Base-by-base conservation (phyloP, 129 eudicot genomes). In the Kitagawia praeruptora region DNA sequence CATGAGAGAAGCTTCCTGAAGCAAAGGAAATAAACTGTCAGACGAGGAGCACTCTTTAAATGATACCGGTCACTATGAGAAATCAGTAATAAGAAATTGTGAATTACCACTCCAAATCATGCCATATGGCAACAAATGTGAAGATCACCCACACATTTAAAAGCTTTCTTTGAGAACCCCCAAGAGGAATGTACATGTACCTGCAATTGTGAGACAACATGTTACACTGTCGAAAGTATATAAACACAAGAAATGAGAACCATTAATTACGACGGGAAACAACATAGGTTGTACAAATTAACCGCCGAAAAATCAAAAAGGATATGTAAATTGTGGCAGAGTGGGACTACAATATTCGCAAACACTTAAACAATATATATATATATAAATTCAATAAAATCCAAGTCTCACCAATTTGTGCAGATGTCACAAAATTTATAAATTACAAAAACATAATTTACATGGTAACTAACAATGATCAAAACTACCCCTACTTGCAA, bases 1-100 rank as follows among this genome's bases (percentile, higher is more conserved):
- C 99, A 95, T 56, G 97, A 95, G 67, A 95, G 91, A 95, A 95
- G 99, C 80, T 92, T 95, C 99, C 99, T 95, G 87, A 37, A 90
- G 42, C 79, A 77, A 49, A 38, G 81, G 51, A 38, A 76, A 71
- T 70, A 44, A 76, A 64, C 53, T 69, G 2, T 78, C 64, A 84
- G 77, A 79, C 13, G 31, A 38, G 21, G 77, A 78, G 77, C 28
- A 46, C 64, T 37, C 8, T 61, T 10, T 27, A 47, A 80, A 10
- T 64, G 78, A 25, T 27, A 46, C n/a, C 2, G 47, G n/a, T 13
- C 16, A 38, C 39, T 25, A 76, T 41, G 16, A 2, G 25, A 75
- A 73, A 46, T 45, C 40, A 81, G 40, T 34, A 5, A 23, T 15
- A 71, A 75, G 78, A 80, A 81, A 28, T 27, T 61, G 71, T 37